Evolutionary conservation across 495 filamentous ascomycete species (phyloP).

Genomic region (Chaetomidium leptoderma): DNA sequence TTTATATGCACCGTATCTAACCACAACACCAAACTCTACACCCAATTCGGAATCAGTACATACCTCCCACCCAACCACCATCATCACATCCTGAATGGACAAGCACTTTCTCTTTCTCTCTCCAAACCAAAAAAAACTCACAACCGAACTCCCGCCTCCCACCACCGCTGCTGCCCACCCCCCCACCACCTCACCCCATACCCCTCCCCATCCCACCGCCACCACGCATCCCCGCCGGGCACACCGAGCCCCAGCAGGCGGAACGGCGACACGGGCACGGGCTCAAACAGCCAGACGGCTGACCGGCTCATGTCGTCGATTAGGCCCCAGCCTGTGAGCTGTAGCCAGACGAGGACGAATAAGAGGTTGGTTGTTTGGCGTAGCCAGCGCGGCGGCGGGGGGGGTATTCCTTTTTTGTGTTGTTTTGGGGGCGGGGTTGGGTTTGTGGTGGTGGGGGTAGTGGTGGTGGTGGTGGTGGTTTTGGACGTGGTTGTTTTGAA

Average conservation of each 20-base stretch:
- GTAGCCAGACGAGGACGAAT: conserved; percentile 55
- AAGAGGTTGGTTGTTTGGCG: conserved; percentile 48
- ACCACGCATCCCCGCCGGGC: conserved; percentile 50
- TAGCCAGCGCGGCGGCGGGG: conserved; percentile 30
- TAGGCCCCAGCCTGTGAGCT: conserved; percentile 46
- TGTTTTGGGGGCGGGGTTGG: too few species aligned
- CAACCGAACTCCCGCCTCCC: conserved; percentile 57
- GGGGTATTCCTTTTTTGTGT: conserved; percentile 22
- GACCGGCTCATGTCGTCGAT: conserved; percentile 60
- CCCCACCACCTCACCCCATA: conserved; percentile 46
- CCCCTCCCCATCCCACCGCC: conserved; percentile 53
- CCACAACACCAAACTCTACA: too few species aligned
- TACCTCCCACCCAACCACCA: too few species aligned
- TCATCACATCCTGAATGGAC: too few species aligned
- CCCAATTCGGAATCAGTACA: too few species aligned
- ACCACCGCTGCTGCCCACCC: conserved; percentile 50
- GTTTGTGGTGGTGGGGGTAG: too few species aligned
- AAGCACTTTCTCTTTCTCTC: too few species aligned
- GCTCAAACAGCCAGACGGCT: conserved; percentile 64
- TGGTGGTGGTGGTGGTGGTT: too few species aligned
- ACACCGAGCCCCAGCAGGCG: conserved; percentile 51
- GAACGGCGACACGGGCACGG: conserved; percentile 59
- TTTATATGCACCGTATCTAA: too few species aligned
- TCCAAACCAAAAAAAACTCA: conserved; percentile 25
- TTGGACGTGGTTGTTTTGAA: too few species aligned